A percentile compares a stretch with the other conserved stretches of the same genome.
These are phyloP conservation scores for Lactuca sativa DNA, from an alignment of 129 eudicot species.

Conservation along the genomic window DNA sequence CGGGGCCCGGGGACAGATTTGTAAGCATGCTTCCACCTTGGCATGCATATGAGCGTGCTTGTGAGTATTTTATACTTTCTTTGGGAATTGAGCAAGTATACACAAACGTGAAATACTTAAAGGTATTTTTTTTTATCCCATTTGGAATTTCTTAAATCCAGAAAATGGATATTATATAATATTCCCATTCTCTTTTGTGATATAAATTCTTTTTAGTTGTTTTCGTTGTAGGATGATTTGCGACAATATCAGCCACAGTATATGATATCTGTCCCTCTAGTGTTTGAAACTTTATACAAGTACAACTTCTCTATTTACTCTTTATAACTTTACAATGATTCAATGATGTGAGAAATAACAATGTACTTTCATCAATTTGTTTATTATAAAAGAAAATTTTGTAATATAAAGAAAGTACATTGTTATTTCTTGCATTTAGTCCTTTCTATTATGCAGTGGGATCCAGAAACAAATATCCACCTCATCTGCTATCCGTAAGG, in stretches of 20 bases:
- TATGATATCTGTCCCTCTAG: constrained; percentile 89
- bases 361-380: background rate
- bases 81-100: constrained; percentile 80
- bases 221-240: constrained; percentile 81
- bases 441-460: constrained; percentile 52
- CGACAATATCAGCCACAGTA: constrained; percentile 76
- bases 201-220: background rate
- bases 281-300: constrained; percentile 91
- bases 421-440: background rate
- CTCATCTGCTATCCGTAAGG: constrained; percentile 64
- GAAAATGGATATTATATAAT: background rate
- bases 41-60: constrained; percentile 97
- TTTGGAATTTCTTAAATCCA: constrained; percentile 7
- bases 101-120: constrained; percentile 67
- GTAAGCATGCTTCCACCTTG: constrained; percentile 98
- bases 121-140: constrained; percentile 45
- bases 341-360: background rate
- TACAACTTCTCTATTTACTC: constrained; percentile 29
- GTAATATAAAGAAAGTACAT: background rate
- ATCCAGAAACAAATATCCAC: constrained; percentile 81
- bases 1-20: constrained; percentile 87
- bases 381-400: too few relatives aligned
- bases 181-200: background rate
- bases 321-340: background rate
- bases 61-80: constrained; percentile 78